Evolutionary conservation across 2,329 filamentous ascomycete genomes (phyloP).

Genomic region (Botrytis medusae): DNA sequence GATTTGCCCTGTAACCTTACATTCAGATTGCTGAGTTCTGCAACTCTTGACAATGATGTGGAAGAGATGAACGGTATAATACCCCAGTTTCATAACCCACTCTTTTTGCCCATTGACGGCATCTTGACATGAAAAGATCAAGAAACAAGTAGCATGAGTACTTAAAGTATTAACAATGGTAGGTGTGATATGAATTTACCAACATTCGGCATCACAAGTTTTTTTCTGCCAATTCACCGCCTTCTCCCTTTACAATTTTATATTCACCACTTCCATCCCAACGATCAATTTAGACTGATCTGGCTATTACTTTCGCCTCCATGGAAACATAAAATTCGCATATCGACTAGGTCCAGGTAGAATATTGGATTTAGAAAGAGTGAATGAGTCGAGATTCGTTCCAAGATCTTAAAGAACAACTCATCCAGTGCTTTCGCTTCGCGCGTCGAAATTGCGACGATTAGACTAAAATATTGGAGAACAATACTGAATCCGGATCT

Average conservation of each 20-base stretch:
- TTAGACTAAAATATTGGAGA: too few relatives aligned
- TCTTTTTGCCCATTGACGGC: not conserved
- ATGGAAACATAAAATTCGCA: not conserved
- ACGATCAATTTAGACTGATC: accelerated
- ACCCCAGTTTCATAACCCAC: not conserved
- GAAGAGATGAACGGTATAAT: not conserved
- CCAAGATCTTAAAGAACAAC: not conserved
- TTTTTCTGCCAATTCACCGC: not conserved
- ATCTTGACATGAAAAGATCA: not conserved
- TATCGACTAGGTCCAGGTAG: not conserved
- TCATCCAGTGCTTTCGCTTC: too few relatives aligned
- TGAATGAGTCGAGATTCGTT: too few relatives aligned
- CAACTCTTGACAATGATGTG: not conserved
- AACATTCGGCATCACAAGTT: not conserved
- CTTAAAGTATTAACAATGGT: not conserved
- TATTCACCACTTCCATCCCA: not conserved
- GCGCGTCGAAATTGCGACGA: too few relatives aligned
- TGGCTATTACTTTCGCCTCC: not conserved
- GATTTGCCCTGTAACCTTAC: not conserved
- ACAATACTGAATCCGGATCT: too few relatives aligned
- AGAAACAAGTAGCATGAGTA: not conserved
- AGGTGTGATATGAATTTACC: not conserved
- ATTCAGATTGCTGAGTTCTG: not conserved
- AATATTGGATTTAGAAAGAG: too few relatives aligned
- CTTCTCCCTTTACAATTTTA: not conserved